Percentiles rank a stretch among this genome's conserved stretches.
These are phyloP conservation scores for Ballota nigra DNA, from an alignment of 257 asterid species.

Conservation along the genomic window DNA sequence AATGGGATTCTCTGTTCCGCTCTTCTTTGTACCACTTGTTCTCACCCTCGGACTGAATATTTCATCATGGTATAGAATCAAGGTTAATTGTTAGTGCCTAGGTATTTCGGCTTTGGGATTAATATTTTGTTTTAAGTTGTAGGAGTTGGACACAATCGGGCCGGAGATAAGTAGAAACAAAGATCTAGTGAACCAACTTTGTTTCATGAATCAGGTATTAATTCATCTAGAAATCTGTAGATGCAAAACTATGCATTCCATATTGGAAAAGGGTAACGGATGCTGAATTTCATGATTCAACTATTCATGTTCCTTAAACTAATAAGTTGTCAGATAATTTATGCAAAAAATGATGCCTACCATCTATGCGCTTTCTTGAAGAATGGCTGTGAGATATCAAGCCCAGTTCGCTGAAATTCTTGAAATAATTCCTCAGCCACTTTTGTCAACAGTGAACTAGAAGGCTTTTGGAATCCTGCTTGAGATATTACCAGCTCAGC, in stretches of 20 bases:
- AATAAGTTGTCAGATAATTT: background rate
- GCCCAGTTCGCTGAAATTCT: constrained; percentile 66
- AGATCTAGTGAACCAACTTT: background rate
- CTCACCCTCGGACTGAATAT: background rate
- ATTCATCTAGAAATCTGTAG: background rate
- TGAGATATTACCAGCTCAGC: constrained; percentile 63
- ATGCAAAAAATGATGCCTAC: constrained; percentile 37
- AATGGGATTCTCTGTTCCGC: background rate
- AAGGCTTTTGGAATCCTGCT: constrained; percentile 74
- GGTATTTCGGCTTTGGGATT: background rate
- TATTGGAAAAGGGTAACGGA: background rate
- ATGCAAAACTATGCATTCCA: background rate
- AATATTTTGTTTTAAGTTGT: background rate
- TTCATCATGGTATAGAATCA: background rate
- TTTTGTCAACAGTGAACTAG: constrained; percentile 45
- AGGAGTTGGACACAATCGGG: background rate
- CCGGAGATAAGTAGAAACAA: background rate
- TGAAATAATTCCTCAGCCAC: constrained; percentile 73
- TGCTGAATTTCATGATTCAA: background rate
- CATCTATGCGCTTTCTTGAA: constrained; percentile 90
- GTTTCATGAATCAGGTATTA: background rate
- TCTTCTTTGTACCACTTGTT: background rate
- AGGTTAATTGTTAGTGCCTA: background rate
- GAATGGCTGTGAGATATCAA: constrained; percentile 50
- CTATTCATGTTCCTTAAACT: background rate